These are phyloP conservation scores for Leishmania lainsoni DNA, from an alignment of 208 protist species.

Conservation along the genomic window DNA sequence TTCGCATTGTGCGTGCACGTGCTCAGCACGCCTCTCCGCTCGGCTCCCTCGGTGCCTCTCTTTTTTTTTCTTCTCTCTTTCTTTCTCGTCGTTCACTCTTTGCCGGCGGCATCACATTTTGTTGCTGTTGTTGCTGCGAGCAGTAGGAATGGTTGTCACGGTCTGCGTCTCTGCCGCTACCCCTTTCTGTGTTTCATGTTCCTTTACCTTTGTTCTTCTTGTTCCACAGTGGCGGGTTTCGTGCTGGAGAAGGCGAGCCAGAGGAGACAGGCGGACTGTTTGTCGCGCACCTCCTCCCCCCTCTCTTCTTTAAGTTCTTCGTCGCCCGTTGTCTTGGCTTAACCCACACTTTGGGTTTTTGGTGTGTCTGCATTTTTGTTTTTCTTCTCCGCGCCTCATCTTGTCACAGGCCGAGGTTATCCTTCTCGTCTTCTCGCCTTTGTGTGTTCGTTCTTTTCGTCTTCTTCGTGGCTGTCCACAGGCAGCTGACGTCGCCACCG, in stretches of 20 bases:
- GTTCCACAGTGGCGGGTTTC: neutral
- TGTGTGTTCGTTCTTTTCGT: neutral
- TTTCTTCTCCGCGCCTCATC: neutral
- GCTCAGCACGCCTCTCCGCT: no score
- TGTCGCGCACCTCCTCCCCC: neutral
- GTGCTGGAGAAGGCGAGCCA: neutral
- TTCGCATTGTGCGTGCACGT: no score
- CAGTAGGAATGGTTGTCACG: neutral
- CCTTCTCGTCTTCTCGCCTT: neutral
- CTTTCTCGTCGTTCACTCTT: no score
- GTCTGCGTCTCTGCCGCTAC: neutral
- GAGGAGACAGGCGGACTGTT: neutral
- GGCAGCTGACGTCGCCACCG: neutral
- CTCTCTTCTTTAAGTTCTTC: neutral
- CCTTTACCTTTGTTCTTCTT: neutral
- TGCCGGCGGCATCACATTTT: no score
- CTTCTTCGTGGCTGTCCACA: neutral
- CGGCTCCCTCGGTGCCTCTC: neutral
- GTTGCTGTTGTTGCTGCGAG: no score
- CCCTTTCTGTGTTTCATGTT: neutral
- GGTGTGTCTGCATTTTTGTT: neutral
- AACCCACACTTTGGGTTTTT: neutral
- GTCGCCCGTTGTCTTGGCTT: neutral
- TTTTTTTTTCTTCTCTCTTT: neutral
- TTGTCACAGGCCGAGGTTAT: neutral